Conservation (phyloP, 2,329 filamentous ascomycete species). For the Sarocladium oryzae region DNA sequence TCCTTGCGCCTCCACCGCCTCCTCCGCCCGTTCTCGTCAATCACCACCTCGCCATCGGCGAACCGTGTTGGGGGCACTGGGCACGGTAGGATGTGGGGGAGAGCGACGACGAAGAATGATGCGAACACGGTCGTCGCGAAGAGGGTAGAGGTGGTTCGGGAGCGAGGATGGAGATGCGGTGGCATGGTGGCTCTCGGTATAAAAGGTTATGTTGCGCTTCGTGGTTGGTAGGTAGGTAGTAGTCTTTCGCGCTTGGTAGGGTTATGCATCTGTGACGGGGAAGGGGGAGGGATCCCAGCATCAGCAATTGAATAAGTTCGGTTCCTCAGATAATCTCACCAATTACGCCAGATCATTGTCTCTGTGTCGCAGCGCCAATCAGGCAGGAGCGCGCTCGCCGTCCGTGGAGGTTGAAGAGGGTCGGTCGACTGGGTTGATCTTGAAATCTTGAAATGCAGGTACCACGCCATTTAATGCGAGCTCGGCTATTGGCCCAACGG, state of each 20-base stretch:
- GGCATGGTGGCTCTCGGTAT: constrained; percentile 52
- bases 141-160: constrained; percentile 84
- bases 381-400: constrained; percentile 3
- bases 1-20: constrained; percentile 36
- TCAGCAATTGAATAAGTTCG: not conserved
- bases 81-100: constrained; percentile 88
- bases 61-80: constrained; percentile 71
- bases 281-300: not conserved
- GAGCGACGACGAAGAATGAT: constrained; percentile 84
- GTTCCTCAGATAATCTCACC: not conserved
- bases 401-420: not conserved
- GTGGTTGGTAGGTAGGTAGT: not conserved
- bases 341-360: constrained; percentile 6
- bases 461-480: constrained; percentile 8
- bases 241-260: not conserved
- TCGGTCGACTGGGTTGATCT: not conserved
- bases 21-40: constrained; percentile 39
- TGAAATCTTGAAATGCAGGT: constrained; percentile 4
- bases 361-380: not conserved
- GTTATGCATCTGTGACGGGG: not conserved
- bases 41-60: constrained; percentile 58
- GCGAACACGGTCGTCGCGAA: constrained; percentile 89
- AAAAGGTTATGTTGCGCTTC: not conserved
- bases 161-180: constrained; percentile 87
- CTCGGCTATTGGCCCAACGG: constrained; percentile 2